Conservation (phyloP, 192 early-diverging fungal genomes). For the Umbelopsis sp. region DNA sequence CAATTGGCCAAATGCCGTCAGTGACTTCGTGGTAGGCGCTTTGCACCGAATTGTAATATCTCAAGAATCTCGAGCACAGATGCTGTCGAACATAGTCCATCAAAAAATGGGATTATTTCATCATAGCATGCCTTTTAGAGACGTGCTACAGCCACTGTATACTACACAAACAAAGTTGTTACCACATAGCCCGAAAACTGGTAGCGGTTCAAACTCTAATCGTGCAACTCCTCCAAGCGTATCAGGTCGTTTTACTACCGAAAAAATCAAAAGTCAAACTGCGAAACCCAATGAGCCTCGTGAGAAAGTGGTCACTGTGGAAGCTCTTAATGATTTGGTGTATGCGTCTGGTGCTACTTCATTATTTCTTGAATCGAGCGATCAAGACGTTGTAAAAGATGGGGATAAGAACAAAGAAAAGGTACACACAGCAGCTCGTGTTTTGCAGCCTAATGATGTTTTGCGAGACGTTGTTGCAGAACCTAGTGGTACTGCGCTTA, state of each 20-base stretch:
- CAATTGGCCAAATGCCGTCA: constrained; percentile 51
- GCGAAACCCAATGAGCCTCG: neutral
- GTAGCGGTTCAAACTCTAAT: neutral
- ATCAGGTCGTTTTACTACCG: neutral
- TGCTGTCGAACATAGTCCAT: constrained; percentile 54
- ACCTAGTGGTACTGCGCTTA: neutral
- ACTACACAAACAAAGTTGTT: neutral
- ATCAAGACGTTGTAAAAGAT: neutral
- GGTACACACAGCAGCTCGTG: constrained; percentile 6
- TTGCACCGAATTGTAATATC: constrained; percentile 48
- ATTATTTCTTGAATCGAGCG: neutral
- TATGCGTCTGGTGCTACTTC: neutral
- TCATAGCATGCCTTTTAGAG: constrained; percentile 38
- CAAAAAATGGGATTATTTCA: constrained; percentile 68
- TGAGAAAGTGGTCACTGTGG: neutral
- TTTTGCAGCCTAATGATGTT: constrained; percentile 16
- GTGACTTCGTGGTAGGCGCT: constrained; percentile 46
- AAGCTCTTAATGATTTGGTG: neutral
- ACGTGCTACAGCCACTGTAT: constrained; percentile 27
- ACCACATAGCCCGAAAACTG: constrained; percentile 1
- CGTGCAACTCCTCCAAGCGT: constrained; percentile 3
- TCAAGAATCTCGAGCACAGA: constrained; percentile 49
- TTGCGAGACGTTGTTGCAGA: constrained; percentile 6
- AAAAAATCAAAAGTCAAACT: neutral
- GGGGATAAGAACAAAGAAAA: neutral